phyloP scores from a whole-genome alignment of 306 rosid genomes.

The Gynostemma pentaphyllum region DNA sequence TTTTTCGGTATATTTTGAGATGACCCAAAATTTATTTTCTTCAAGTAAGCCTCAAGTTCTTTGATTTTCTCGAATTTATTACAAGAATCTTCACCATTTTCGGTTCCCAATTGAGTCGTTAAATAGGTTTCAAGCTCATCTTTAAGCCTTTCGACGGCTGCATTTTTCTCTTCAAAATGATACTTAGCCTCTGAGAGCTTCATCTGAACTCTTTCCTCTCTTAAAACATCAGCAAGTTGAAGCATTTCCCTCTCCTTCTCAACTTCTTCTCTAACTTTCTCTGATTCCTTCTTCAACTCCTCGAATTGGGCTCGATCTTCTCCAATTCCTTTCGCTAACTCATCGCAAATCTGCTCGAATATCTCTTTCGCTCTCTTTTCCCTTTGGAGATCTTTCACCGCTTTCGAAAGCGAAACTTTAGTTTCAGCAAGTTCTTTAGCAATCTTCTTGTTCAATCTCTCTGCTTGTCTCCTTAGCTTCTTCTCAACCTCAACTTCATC shows the following conservation, averaged over 20 bases:
- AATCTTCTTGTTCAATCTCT: conserved; percentile 65
- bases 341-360: conserved; percentile 72
- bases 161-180: conserved; percentile 88
- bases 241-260: conserved; percentile 94
- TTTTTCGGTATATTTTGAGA: conserved; percentile 21
- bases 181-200: conserved; percentile 87
- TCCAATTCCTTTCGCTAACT: conserved; percentile 64
- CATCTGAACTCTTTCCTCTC: conserved; percentile 96
- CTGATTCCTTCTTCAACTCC: conserved; percentile 71
- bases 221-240: conserved; percentile 69
- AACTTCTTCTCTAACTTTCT: conserved; percentile 59
- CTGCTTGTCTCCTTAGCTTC: conserved; percentile 68
- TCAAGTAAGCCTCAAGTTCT: conserved; percentile 64
- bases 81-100: conserved; percentile 25
- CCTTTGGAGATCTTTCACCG: conserved; percentile 53
- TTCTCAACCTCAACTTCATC: conserved; percentile 74
- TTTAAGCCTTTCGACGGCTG: conserved; percentile 50
- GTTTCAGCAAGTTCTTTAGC: conserved; percentile 58
- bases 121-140: conserved; percentile 52
- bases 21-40: conserved; percentile 36
- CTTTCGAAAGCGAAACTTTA: conserved; percentile 41
- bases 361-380: conserved; percentile 82
- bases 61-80: conserved; percentile 32
- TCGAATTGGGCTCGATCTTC: conserved; percentile 76
- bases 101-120: conserved; percentile 27